Evolutionary conservation across 129 eudicot species (phyloP), one percentile per base, ranked within the genome.

Genomic region (Solidago caesia): DNA sequence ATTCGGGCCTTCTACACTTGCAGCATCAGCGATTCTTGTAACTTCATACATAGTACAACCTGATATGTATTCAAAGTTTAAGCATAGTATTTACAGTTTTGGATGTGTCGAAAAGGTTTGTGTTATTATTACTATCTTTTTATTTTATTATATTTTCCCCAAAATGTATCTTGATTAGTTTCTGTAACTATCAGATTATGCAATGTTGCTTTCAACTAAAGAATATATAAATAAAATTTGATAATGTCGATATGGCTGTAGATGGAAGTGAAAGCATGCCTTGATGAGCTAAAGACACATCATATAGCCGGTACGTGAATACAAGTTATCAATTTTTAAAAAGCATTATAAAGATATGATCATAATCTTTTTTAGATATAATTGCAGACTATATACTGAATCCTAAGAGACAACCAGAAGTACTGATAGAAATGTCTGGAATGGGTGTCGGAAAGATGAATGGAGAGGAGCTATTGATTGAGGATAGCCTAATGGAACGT

Each of bases 1-100:
- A 59, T 70, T 70, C 71, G 70, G 68, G 71, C 76, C 70, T 33
- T 77, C 76, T 46, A 41, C 49, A 45, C 39, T 77, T 52, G 76
- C 82, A 26, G 71, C 76, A 61, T 59, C 76, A 69, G 55, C 55
- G 3, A 58, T 77, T 41, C 12, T 68, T 53, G 46, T 57, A 39
- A 13, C 74, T 14, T 61, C 46, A 5, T 25, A 33, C 15, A 69
- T 46, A 39, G 68, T 70, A 60, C 67, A 68, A 25, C 82, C 71
- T 2, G 53, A 21, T 10, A 64, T 14, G 52, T 11, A 60, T 15
- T 43, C 77, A 5, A 25, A 26, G 67, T 6, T 72, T 15, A 41
- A 6, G 44, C 5, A 4, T 1, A 27, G 16, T 10, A 27, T 72
- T 72, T 39, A 6, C 29, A 43, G 67, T 7, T 55, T 9, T 21